These are phyloP conservation scores for Cantharellus cinnabarinus DNA, from an alignment of 768 basidiomycete species.

Conservation along the genomic window DNA sequence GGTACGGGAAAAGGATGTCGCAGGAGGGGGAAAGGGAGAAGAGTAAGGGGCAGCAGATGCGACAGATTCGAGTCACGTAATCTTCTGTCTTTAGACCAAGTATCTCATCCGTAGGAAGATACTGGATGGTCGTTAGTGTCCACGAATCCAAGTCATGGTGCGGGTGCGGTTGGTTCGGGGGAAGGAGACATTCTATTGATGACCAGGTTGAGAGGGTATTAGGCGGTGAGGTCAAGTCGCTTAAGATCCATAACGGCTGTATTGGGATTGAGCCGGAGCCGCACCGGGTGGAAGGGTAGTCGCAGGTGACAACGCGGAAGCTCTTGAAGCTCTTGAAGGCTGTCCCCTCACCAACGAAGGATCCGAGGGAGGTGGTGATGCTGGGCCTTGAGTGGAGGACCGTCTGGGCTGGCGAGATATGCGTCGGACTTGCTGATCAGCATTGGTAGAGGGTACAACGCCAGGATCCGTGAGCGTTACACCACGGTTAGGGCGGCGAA, in stretches of 20 bases:
- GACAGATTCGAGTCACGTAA: neutral
- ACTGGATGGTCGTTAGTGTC: too few species aligned
- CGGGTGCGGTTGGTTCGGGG: too few species aligned
- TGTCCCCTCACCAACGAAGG: neutral
- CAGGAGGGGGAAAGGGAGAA: neutral
- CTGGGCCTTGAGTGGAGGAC: neutral
- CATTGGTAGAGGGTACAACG: conserved; percentile 5
- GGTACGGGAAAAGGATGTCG: neutral
- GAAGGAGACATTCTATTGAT: too few species aligned
- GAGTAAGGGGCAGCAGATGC: neutral
- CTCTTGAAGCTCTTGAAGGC: neutral
- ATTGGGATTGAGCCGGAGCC: conserved; percentile 1
- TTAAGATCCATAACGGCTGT: neutral
- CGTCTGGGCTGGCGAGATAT: neutral
- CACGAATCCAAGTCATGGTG: too few species aligned
- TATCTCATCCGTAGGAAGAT: too few species aligned
- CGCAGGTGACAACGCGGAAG: neutral
- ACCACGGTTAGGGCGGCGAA: conserved; percentile 10
- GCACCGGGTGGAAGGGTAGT: conserved; percentile 5
- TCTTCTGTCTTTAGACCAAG: neutral
- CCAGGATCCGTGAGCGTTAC: neutral
- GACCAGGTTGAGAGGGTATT: too few species aligned
- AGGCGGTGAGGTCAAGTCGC: neutral
- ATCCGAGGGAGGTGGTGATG: neutral
- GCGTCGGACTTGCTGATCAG: conserved; percentile 16